Conservation (phyloP, 2,329 filamentous ascomycete species). For the Alternaria sp. region DNA sequence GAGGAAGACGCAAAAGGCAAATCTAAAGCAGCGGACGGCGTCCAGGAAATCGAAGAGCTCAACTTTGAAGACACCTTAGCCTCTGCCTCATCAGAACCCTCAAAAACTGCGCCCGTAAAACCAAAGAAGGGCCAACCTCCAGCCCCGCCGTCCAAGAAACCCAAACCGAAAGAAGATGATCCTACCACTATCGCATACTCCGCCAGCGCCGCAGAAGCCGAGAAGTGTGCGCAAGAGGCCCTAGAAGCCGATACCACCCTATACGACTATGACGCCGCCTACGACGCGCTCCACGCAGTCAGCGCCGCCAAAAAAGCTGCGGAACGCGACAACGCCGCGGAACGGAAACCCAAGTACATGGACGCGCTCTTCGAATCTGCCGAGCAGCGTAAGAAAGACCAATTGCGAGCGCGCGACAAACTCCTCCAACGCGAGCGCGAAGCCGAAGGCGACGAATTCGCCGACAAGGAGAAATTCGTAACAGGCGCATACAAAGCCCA, state of each 20-base stretch:
- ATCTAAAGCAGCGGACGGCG: constrained; percentile 49
- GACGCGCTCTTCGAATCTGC: constrained; percentile 75
- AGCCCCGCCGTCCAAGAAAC: constrained; percentile 52
- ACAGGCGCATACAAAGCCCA: constrained; percentile 83
- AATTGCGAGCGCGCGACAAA: constrained; percentile 80
- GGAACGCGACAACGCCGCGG: constrained; percentile 62
- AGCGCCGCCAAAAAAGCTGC: constrained; percentile 65
- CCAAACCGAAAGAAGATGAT: constrained; percentile 42
- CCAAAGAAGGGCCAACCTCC: constrained; percentile 48
- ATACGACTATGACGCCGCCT: constrained; percentile 86
- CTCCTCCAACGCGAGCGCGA: constrained; percentile 79
- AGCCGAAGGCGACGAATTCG: constrained; percentile 81
- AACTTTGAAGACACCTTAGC: constrained; percentile 65
- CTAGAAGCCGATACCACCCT: constrained; percentile 74
- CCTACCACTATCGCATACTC: constrained; percentile 66
- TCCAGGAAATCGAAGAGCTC: constrained; percentile 65
- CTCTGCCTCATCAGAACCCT: constrained; percentile 28
- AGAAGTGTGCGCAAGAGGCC: constrained; percentile 70
- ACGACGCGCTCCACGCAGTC: constrained; percentile 73
- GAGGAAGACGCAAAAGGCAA: constrained; percentile 60
- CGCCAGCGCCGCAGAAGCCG: constrained; percentile 69
- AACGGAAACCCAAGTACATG: constrained; percentile 81
- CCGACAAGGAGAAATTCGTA: constrained; percentile 85
- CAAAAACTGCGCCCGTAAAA: constrained; percentile 43
- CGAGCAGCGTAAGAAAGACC: constrained; percentile 78